Base-by-base conservation (phyloP, 345 rosid genomes). In the Salix arbutifolia region DNA sequence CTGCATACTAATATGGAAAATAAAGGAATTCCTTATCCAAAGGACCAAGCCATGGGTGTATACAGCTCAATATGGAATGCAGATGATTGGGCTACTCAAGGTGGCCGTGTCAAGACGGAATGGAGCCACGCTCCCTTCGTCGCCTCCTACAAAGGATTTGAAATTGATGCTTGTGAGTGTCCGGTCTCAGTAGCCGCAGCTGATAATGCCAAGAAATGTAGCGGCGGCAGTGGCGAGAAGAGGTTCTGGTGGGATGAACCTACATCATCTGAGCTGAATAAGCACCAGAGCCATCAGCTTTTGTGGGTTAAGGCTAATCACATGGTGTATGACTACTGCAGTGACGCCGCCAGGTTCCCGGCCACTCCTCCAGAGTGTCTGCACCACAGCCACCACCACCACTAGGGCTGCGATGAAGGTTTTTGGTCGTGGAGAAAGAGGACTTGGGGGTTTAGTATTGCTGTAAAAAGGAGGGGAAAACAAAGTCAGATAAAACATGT, bases 61-160 rank as follows among this genome's bases (percentile, higher is more conserved):
- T 94, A 92, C 88, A 96, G 99, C 80, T 96, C 99, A 21, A 94
- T 96, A 42, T 96, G 99, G 99, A 96, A 96, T 25, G 99, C 99
- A 2, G 99, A 96, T 72, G 98, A 96, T 78, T 96, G 99, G 99
- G 99, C 99, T 4, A 96, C 99, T 0, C 99, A 92, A 73, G 99
- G 99, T 38, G 99, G 99, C 8, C 86, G 90, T 60, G 85, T 96
- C 12, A 96, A 96, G 86, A 96, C 99, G 0, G 97, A 96, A 64
- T 96, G 98, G 99, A 86, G 82, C 76, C 99, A 94, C 30, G 98
- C 98, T 3, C 99, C 99, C 9, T 96, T 96, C 69, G 35, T 94
- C 25, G 92, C 98, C 25, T 87, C 98, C 25, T 96, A 96, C 89
- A 91, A 74, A 21, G 92, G 88, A 6, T 96, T 92, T 48, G 88